These are phyloP conservation scores for Ajuga chamaepitys DNA, from an alignment of 257 asterid species.

Conservation along the genomic window DNA sequence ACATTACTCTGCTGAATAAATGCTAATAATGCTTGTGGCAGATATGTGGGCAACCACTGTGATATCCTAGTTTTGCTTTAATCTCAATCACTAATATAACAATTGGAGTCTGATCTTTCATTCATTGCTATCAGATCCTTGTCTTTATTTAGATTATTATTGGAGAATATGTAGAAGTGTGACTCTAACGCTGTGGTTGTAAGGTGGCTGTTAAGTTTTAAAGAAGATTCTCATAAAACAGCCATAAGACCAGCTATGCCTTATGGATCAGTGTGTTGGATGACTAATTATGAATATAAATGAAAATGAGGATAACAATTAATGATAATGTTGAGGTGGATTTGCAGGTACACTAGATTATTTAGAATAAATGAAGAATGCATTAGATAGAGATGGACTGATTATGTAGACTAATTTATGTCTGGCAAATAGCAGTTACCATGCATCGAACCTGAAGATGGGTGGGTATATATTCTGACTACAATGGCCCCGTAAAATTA, in stretches of 20 bases:
- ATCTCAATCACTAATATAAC: not conserved
- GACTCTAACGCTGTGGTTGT: no score
- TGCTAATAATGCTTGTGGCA: constrained; percentile 13
- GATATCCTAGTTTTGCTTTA: not conserved
- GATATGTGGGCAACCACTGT: not conserved
- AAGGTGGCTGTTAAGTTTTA: no score
- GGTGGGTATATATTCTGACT: not conserved
- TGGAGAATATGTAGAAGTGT: no score
- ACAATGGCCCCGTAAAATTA: not conserved
- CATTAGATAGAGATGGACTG: not conserved
- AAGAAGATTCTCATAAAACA: no score
- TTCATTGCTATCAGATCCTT: no score
- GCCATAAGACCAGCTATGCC: no score
- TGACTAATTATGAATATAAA: no score
- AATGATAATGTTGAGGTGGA: no score
- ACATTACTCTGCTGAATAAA: constrained; percentile 5
- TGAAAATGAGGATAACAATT: no score
- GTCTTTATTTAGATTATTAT: not conserved
- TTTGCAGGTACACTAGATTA: no score
- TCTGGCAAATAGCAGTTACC: not conserved
- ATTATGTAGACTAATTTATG: not conserved
- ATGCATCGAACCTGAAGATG: not conserved
- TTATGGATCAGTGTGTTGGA: no score
- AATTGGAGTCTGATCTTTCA: not conserved
- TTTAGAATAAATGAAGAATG: no score